phyloP scores from a whole-genome alignment of 306 rosid genomes.

The Casuarina equisetifolia region DNA sequence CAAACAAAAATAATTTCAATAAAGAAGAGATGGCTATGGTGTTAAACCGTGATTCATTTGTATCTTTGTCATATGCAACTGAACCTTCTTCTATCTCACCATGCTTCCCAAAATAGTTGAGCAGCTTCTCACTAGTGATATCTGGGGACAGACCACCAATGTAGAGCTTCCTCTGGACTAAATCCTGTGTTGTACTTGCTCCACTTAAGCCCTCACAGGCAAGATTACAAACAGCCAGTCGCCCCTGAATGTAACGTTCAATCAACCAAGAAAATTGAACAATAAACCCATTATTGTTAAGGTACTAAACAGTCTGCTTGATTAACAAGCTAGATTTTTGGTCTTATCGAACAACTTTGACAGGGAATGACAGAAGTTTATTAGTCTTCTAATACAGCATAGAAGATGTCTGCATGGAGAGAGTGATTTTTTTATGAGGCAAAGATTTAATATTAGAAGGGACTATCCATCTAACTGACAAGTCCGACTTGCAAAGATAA shows the following conservation, averaged over 20 bases:
- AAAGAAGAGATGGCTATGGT: background rate
- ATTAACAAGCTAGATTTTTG: background rate
- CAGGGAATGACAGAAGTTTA: background rate
- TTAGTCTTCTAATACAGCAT: background rate
- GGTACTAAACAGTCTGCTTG: background rate
- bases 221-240: constrained; percentile 70
- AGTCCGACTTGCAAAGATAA: constrained; percentile 8
- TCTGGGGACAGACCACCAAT: constrained; percentile 71
- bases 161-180: constrained; percentile 75
- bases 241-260: constrained; percentile 47
- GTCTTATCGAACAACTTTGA: background rate
- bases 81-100: constrained; percentile 92
- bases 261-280: constrained; percentile 15
- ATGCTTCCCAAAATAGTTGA: constrained; percentile 51
- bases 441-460: constrained; percentile 9
- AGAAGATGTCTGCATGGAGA: background rate
- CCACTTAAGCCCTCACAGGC: constrained; percentile 70
- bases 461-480: constrained; percentile 4
- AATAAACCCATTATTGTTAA: background rate
- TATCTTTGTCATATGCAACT: constrained; percentile 77
- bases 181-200: constrained; percentile 59
- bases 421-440: background rate
- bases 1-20: background rate
- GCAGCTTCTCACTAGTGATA: constrained; percentile 70
- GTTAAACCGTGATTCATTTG: constrained; percentile 65